Percentiles rank a stretch among this genome's conserved stretches.
Conservation (phyloP, 192 early-diverging fungal species). For the Irineochytrium annulatum region DNA sequence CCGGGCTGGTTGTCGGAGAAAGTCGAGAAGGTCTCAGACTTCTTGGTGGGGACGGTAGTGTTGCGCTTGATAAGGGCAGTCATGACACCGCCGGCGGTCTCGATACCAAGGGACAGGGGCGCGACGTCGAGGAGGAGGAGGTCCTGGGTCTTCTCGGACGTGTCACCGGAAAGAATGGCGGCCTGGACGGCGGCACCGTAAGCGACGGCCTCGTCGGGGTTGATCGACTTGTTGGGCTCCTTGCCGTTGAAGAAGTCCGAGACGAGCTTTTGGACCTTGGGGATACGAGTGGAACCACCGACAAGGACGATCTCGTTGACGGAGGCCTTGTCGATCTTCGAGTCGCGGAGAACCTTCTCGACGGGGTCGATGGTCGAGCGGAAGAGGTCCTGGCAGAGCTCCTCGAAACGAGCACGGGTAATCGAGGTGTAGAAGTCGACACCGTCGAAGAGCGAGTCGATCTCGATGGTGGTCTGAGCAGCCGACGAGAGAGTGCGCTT, state of each 20-base stretch:
- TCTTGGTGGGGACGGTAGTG: slow-evolving; percentile 96
- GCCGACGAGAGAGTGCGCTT: slow-evolving; percentile 95
- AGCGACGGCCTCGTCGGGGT: slow-evolving; percentile 99
- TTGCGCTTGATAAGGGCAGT: slow-evolving; percentile 96
- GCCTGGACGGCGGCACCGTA: slow-evolving; percentile 99
- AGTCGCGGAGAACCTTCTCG: slow-evolving; percentile 92
- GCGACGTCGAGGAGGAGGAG: slow-evolving; percentile 93
- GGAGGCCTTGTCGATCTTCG: slow-evolving; percentile 89
- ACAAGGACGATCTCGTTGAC: slow-evolving; percentile 96
- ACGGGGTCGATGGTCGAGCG: slow-evolving; percentile 91
- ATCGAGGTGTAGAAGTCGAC: slow-evolving; percentile 97
- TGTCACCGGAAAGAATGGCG: slow-evolving; percentile 93
- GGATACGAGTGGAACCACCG: slow-evolving; percentile 98
- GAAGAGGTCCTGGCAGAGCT: slow-evolving; percentile 97
- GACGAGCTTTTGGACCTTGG: slow-evolving; percentile 97
- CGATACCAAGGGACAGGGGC: slow-evolving; percentile 96
- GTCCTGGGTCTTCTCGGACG: slow-evolving; percentile 93
- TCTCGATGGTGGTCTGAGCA: slow-evolving; percentile 91
- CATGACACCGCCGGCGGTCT: slow-evolving; percentile 99
- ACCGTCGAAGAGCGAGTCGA: slow-evolving; percentile 96
- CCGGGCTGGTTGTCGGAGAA: slow-evolving; percentile 98
- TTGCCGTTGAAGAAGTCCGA: slow-evolving; percentile 99
- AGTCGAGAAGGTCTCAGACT: slow-evolving; percentile 98
- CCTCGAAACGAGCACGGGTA: slow-evolving; percentile 98
- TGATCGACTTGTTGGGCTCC: slow-evolving; percentile 98